Evolutionary conservation across 441 rosid species (phyloP).

Genomic region (Pelargonium myrrhifolium): DNA sequence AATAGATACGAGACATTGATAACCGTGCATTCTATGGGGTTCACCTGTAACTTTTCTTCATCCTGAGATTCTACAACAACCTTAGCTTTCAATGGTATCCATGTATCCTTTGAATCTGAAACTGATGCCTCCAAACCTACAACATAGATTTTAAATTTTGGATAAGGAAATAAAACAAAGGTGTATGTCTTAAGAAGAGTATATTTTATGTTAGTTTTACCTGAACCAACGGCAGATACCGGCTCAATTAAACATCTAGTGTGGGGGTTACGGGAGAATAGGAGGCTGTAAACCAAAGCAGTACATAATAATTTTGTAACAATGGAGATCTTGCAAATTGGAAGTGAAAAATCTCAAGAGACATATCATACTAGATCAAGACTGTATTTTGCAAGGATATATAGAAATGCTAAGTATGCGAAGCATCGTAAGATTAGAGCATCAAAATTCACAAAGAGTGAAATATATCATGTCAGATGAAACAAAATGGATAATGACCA

Average conservation of each 20-base stretch:
- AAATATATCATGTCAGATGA: too few species aligned
- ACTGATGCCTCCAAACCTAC: slow-evolving; percentile 47
- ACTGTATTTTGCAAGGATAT: too few species aligned
- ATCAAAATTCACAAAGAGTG: too few species aligned
- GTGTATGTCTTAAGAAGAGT: neutral
- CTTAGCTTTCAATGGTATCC: slow-evolving; percentile 37
- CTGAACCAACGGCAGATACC: slow-evolving; percentile 40
- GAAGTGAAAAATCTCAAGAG: too few species aligned
- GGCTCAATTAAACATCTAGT: slow-evolving; percentile 13
- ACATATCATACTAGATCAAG: too few species aligned
- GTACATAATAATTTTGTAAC: too few species aligned
- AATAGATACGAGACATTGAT: slow-evolving; percentile 1
- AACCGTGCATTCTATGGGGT: neutral
- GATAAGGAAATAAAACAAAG: neutral
- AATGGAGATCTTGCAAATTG: too few species aligned
- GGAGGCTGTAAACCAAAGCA: too few species aligned
- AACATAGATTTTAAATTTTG: neutral
- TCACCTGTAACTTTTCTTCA: slow-evolving; percentile 44
- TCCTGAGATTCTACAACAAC: slow-evolving; percentile 36
- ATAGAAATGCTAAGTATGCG: too few species aligned
- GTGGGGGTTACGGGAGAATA: too few species aligned
- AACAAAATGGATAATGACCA: too few species aligned
- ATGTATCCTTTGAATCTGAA: slow-evolving; percentile 32
- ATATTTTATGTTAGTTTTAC: slow-evolving; percentile 19
- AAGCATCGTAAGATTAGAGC: too few species aligned